Evolutionary conservation across 2,329 filamentous ascomycete genomes (phyloP).

Genomic region (Pseudophaeomoniella oleicola): DNA sequence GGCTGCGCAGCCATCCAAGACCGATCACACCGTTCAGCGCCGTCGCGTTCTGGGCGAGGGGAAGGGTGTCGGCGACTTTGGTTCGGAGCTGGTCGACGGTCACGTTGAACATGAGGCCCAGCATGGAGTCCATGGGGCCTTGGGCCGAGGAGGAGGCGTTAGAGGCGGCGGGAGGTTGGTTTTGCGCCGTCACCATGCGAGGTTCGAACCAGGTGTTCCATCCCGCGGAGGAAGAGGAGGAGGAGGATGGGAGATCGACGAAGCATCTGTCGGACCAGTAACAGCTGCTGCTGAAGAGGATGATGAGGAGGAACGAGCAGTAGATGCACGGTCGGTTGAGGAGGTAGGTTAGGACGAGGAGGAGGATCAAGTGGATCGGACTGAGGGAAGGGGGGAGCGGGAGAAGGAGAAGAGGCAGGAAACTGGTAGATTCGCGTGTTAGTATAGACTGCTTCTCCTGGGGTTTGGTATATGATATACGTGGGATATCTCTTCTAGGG

Average conservation of each 20-base stretch:
- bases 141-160: slow-evolving; percentile 20
- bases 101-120: slow-evolving; percentile 47
- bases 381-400: slow-evolving; percentile 59
- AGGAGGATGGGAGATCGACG: slow-evolving; percentile 66
- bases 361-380: slow-evolving; percentile 71
- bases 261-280: slow-evolving; percentile 84
- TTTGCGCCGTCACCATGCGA: slow-evolving; percentile 31
- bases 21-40: slow-evolving; percentile 47
- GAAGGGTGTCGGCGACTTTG: slow-evolving; percentile 22
- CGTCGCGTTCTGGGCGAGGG: slow-evolving; percentile 12
- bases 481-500: slow-evolving; percentile 2
- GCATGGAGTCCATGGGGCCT: slow-evolving; percentile 54
- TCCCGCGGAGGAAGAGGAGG: not conserved
- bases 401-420: slow-evolving; percentile 78
- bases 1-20: slow-evolving; percentile 68
- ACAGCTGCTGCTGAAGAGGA: slow-evolving; percentile 84
- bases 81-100: slow-evolving; percentile 47
- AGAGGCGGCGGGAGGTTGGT: slow-evolving; percentile 10
- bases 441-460: too few relatives aligned
- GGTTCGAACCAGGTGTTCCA: slow-evolving; percentile 73
- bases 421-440: slow-evolving; percentile 39
- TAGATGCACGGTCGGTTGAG: slow-evolving; percentile 95
- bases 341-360: slow-evolving; percentile 88
- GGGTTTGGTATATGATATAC: slow-evolving; percentile 1
- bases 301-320: slow-evolving; percentile 87